Evolutionary conservation across 768 basidiomycete species (phyloP).

Genomic region (Rhodotorula toruloides): DNA sequence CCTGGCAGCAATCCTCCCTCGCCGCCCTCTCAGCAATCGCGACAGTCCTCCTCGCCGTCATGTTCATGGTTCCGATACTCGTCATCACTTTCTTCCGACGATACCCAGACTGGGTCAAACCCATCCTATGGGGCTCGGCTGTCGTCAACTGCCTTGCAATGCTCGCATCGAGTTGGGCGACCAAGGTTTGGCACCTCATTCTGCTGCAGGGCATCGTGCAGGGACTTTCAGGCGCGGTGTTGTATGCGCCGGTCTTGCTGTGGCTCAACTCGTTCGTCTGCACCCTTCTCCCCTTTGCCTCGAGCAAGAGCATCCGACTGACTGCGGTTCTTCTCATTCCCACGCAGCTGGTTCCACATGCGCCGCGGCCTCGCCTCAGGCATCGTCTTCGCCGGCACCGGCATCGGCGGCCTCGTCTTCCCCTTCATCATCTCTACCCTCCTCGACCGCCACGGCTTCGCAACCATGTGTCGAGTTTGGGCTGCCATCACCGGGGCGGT

Average conservation of each 20-base stretch:
- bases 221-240: constrained; percentile 12
- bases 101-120: constrained; percentile 30
- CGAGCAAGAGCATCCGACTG: neutral
- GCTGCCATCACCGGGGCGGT: constrained; percentile 7
- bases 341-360: neutral
- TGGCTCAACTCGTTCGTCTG: constrained; percentile 29
- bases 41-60: constrained; percentile 22
- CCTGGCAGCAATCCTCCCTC: constrained; percentile 7
- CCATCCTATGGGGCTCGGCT: neutral
- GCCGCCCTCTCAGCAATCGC: constrained; percentile 20
- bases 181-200: constrained; percentile 27
- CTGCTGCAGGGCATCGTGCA: constrained; percentile 28
- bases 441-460: constrained; percentile 24
- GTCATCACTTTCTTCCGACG: constrained; percentile 27
- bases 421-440: constrained; percentile 18
- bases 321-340: neutral
- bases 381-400: constrained; percentile 21
- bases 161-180: constrained; percentile 27
- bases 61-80: constrained; percentile 17
- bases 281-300: neutral
- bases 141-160: constrained; percentile 14
- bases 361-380: constrained; percentile 10
- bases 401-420: constrained; percentile 23
- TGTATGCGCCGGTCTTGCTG: constrained; percentile 26
- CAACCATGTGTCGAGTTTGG: constrained; percentile 35